phyloP scores from a whole-genome alignment of 2,329 filamentous ascomycete genomes.

The Nigrospora oryzae region DNA sequence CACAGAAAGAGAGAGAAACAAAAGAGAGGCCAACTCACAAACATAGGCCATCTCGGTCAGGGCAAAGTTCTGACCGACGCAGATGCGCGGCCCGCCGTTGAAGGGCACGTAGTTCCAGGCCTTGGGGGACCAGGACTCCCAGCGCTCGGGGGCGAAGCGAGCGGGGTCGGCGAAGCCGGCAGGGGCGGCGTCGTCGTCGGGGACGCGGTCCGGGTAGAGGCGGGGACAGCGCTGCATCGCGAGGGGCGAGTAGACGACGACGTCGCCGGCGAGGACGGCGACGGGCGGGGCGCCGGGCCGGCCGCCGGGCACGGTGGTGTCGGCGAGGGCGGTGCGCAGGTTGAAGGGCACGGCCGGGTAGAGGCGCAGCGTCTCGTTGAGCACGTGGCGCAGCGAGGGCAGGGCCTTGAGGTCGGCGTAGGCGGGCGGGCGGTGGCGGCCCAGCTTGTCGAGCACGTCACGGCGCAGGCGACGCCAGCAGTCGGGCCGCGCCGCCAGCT shows the following conservation, averaged over 20 bases:
- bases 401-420: constrained; percentile 62
- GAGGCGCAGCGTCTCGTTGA: constrained; percentile 31
- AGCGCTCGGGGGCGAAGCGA: constrained; percentile 37
- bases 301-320: constrained; percentile 12
- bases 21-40: constrained; percentile 21
- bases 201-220: constrained; percentile 33
- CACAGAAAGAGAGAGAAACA: background rate
- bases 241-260: constrained; percentile 40
- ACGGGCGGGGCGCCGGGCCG: constrained; percentile 23
- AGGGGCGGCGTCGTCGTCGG: constrained; percentile 33
- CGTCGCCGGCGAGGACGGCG: constrained; percentile 35
- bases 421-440: constrained; percentile 37
- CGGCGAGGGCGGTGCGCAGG: constrained; percentile 6
- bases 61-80: constrained; percentile 52
- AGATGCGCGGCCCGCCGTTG: constrained; percentile 37
- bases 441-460: constrained; percentile 50
- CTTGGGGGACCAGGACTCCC: constrained; percentile 30
- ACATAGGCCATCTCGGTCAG: constrained; percentile 47
- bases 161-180: constrained; percentile 25
- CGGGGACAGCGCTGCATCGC: constrained; percentile 41
- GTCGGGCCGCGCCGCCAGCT: constrained; percentile 51
- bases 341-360: constrained; percentile 58
- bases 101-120: constrained; percentile 40
- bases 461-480: constrained; percentile 49
- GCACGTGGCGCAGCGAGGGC: constrained; percentile 51